phyloP scores from a whole-genome alignment of 345 rosid genomes.

The Brassica carinata region DNA sequence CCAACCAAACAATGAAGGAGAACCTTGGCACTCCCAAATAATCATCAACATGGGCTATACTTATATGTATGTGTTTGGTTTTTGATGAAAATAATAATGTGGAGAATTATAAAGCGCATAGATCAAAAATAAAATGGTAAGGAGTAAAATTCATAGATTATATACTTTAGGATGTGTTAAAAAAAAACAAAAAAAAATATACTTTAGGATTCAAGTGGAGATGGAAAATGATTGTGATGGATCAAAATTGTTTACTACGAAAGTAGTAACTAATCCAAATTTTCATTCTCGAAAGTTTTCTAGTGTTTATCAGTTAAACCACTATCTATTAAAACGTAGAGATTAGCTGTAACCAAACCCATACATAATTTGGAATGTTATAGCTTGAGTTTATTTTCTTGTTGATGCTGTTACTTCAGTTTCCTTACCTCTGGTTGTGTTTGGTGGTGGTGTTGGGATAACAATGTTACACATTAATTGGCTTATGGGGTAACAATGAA shows the following conservation, averaged over 20 bases:
- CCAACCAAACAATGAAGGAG: too few species aligned
- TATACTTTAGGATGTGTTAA: background rate
- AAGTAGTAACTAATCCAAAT: background rate
- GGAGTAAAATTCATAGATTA: background rate
- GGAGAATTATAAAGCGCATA: too few species aligned
- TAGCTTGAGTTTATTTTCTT: background rate
- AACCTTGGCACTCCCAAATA: too few species aligned
- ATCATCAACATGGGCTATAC: too few species aligned
- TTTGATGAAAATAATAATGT: too few species aligned
- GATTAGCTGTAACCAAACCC: background rate
- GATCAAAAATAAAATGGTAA: background rate
- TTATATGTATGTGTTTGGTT: background rate
- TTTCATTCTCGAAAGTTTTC: background rate
- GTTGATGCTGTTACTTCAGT: background rate
- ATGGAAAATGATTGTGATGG: background rate
- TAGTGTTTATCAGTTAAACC: background rate
- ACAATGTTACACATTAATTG: background rate
- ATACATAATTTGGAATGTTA: background rate
- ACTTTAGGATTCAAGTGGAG: background rate
- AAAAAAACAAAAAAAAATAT: too few species aligned
- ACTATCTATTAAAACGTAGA: background rate
- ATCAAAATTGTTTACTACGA: background rate
- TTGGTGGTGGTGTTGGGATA: background rate
- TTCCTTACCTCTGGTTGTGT: background rate
- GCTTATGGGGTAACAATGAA: background rate